Evolutionary conservation across 768 basidiomycete species (phyloP), one percentile per base, ranked within the genome.

Genomic region (Boletus rex-veris): DNA sequence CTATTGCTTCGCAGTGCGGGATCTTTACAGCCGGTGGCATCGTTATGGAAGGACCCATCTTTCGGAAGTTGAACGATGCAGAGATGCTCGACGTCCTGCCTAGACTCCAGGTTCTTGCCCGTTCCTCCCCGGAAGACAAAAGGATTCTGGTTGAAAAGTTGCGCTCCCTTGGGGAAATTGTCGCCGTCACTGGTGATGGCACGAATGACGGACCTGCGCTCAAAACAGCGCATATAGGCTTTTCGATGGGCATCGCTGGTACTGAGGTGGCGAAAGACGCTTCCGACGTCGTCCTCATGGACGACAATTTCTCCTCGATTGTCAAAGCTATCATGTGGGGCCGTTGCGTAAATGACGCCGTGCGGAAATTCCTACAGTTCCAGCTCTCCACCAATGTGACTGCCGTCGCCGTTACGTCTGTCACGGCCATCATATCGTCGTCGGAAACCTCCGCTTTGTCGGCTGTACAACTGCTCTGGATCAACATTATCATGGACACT

Each of bases 261-360:
- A 99, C 97, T 2, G 97, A 99, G 69, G 93, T 99, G 16, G 95
- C 97, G 45, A 98, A 99, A 73, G 95, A 98, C 71, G 97, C 97
- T 1, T 98, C 96, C 7, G 97, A 99, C 64, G 97, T 99, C 65
- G 95, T 98, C 63, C 83, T 98, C 39, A 97, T 97, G 95, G 90
- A 94, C 67, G 93, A 95, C 72, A 95, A 96, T 68, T 98, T 99
- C 68, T 75, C 92, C 5, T 95, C 92, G 3, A 95, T 99, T 64
- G 92, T 98, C 60, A 88, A 92, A 62, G 97, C 97, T 52, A 97
- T 98, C 62, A 94, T 97, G 78, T 98, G 97, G 96, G 97, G 97
- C 40, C 90, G 97, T 45, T 96, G 93, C 64, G 96, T 99, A 58
- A 99, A 98, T 70, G 97, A 99, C 64, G 85, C 95, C 0, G 97